Base-by-base conservation (phyloP, 495 filamentous ascomycete species). In the Aspergillus hancockii region DNA sequence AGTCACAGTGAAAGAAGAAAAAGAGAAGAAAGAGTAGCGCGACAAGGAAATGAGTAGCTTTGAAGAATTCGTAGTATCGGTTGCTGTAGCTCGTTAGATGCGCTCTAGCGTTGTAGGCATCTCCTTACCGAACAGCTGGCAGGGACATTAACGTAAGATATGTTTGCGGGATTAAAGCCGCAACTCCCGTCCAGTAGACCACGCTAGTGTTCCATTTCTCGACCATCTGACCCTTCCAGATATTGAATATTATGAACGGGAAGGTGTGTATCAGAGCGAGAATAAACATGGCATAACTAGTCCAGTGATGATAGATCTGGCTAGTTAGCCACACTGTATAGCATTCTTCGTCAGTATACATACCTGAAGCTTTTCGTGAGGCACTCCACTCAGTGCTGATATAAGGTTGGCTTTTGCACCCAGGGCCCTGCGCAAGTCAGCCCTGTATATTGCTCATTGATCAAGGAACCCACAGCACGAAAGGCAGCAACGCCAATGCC, bases 41-140 rank as follows among this genome's bases (percentile, higher is more conserved):
- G 47, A 78, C 80, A 47, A 83, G 43, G 50, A 78, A 77, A 57
- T 87, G 84, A 0, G 78, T 78, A 9, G 69, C 67, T 63, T 86
- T 85, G 76, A 87, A 85, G 63, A 84, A 81, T 61, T 86, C 83
- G 65, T 86, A 87, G 65, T 71, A 80, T 0, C 75, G 80, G 52
- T 81, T 82, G 22, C 81, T 81, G 36, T 43, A 52, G 18, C 47
- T 41, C 23, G 13, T 56, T 23, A 58, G 49, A 3, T 10, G 41
- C 4, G 4, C 22, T 54, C 8, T 19, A 45, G 40, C 10, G 10
- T 4, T 43, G 8, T 30, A 41, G 10, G 34, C 46, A 7, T 19
- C 21, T 61, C 75, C 38, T 36, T 59, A 83, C 82, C 83, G 70
- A 50, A 84, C 76, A 43, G 66, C 66, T 3, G 76, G 71, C 32